Evolutionary conservation across 768 basidiomycete genomes (phyloP), one percentile per base, ranked within the genome.

Genomic region (Crepidotus variabilis): DNA sequence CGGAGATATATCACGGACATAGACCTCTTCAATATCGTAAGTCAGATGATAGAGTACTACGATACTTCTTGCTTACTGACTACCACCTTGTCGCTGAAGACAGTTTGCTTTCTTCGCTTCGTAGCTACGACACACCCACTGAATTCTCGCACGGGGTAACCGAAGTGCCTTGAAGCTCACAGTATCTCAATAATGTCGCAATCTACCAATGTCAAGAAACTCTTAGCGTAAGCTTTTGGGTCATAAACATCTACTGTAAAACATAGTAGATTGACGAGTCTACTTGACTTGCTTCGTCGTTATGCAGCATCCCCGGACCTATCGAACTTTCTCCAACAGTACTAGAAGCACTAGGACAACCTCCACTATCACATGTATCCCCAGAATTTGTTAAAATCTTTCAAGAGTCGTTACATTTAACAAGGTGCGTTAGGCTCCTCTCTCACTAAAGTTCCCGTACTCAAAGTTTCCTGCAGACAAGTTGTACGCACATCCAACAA

Each of bases 291-390:
- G 8, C 28, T 28, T 28, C 4, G 28, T 28, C 28, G 28, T 28
- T 8, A 28, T 28, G n/a, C 11, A 86, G 84, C 52, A 82, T 86
- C 56, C 84, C 84, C 53, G 84, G 84, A 18, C 84, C 84, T 21
- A 83, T 85, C 60, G 84, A 86, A 65, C 74, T 86, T 55, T 66
- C 79, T 32, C 78, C 80, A 66, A 77, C 79, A 61, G 94, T 98
- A 57, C 86, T 98, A 61, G 86, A 78, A 64, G 94, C 94, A 64
- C 97, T 97, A 77, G 96, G 97, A 0, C 92, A 91, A 63, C 93
- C 94, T 0, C 83, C 87, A 53, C 79, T 94, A 78, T 90, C 89
- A 51, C 95, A 98, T 70, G 85, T 94, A 63, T 89, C 92, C 23
- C 82, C 86, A 10, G 94, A 92, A 28, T 98, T 99, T 69, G 81